Evolutionary conservation across 2,329 filamentous ascomycete species (phyloP).

Genomic region (Aureobasidium lini): DNA sequence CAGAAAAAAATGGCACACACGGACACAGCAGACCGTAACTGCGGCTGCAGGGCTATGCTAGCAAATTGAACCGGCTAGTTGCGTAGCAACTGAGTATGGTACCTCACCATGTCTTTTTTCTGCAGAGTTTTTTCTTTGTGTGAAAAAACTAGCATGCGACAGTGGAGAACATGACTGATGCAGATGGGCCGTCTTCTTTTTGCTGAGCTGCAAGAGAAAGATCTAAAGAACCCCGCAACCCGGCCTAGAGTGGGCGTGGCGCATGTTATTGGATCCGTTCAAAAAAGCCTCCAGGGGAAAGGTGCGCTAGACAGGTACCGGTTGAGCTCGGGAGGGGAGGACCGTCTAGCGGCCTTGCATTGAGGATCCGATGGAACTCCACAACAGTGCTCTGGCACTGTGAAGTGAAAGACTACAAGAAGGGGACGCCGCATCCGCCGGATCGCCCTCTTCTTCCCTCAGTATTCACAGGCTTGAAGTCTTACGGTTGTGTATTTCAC

Average conservation of each 20-base stretch:
- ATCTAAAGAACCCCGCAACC: conserved; percentile 6
- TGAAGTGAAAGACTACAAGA: conserved; percentile 10
- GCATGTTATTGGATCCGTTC: conserved; percentile 4
- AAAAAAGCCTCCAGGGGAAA: conserved; percentile 1
- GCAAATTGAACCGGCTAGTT: background rate
- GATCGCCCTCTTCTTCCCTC: background rate
- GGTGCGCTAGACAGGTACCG: conserved; percentile 7
- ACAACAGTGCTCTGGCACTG: conserved; percentile 1
- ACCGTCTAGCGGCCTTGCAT: conserved; percentile 10
- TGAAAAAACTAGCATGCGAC: background rate
- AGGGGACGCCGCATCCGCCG: background rate
- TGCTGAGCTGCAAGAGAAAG: conserved; percentile 11
- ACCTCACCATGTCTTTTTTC: background rate
- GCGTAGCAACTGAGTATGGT: background rate
- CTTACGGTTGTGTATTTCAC: conserved; percentile 9
- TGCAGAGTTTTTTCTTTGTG: conserved; percentile 4
- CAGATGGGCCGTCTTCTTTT: conserved; percentile 1
- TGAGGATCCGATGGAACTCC: conserved; percentile 4
- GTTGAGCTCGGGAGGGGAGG: conserved; percentile 12
- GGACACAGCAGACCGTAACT: background rate
- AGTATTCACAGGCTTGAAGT: conserved; percentile 14
- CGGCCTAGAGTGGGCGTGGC: background rate
- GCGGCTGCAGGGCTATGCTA: conserved; percentile 3
- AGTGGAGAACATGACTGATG: conserved; percentile 8
- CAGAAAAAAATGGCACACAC: background rate